Base-by-base conservation (phyloP, 192 early-diverging fungal genomes). In the Backusella australiensis region DNA sequence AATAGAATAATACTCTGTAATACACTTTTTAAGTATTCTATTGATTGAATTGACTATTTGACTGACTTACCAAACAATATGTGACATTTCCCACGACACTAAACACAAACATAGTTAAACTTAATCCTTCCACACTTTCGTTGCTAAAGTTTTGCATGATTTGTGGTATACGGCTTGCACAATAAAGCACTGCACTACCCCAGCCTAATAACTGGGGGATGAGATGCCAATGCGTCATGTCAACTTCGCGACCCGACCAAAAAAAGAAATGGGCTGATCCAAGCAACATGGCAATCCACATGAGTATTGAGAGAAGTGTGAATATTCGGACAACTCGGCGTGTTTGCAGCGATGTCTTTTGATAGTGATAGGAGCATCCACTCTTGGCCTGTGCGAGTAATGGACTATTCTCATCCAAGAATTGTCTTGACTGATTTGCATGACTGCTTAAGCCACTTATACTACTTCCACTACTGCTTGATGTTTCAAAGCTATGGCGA, bases 71-170 rank as follows among this genome's bases (percentile, higher is more conserved):
- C 56, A 81, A 39, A 52, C 72, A 85, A 71, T 85, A 92, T 4
- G 90, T 85, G 35, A 90, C 72, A 83, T 96, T 96, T 26, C 95
- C 95, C 59, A 94, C 68, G 29, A 94, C 90, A 34, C 90, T 90
- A 82, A 94, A 94, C n/a, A 90, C 75, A 84, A 96, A 96, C 94
- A 96, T 95, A 65, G 84, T 84, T 7, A 93, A 70, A 12, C 90
- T 91, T 59, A 96, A 83, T 1, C 95, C 95, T 78, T 94, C 93
- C 4, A 90, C 90, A 17, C 88, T 89, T 81, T 91, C 87, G 66
- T 87, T 87, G 23, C 87, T 78, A 81, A 86, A 90, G 80, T 95
- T 96, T 83, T 93, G 89, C 74, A 93, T 86, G 65, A 96, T 94
- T 77, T 96, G 95, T 6, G 95, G 95, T 49, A 95, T 86, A 65